These are phyloP conservation scores for Westerdykella sp. DNA, from an alignment of 2,329 filamentous ascomycete species.

Conservation along the genomic window DNA sequence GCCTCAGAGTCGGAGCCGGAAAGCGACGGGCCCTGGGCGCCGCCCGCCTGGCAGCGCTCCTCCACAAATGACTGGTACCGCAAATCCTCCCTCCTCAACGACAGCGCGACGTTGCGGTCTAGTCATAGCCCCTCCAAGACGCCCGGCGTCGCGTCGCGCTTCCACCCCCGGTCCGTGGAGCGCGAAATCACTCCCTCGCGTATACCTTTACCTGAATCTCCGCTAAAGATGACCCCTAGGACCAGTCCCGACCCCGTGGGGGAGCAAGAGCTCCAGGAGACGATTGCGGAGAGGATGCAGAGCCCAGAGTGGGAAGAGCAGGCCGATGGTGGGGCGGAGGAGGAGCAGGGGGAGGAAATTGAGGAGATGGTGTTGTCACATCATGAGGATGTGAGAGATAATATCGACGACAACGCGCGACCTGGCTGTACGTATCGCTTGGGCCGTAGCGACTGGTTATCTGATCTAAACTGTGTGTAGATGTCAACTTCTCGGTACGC, in stretches of 20 bases:
- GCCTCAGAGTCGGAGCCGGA: slow-evolving; percentile 42
- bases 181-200: slow-evolving; percentile 50
- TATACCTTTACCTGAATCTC: slow-evolving; percentile 56
- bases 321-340: slow-evolving; percentile 13
- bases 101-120: slow-evolving; percentile 23
- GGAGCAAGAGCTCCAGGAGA: slow-evolving; percentile 22
- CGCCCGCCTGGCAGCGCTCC: slow-evolving; percentile 55
- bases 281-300: slow-evolving; percentile 33
- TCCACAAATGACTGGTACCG: slow-evolving; percentile 55
- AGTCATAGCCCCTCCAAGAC: slow-evolving; percentile 45
- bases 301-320: slow-evolving; percentile 24
- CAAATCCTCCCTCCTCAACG: slow-evolving; percentile 34
- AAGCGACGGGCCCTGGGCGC: slow-evolving; percentile 54
- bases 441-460: background rate
- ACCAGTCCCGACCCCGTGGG: slow-evolving; percentile 45
- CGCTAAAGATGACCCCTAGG: slow-evolving; percentile 50
- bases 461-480: slow-evolving; percentile 43
- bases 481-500: slow-evolving; percentile 80
- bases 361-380: slow-evolving; percentile 22
- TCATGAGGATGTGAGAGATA: slow-evolving; percentile 18
- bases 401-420: slow-evolving; percentile 6
- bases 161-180: slow-evolving; percentile 50
- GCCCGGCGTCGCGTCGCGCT: slow-evolving; percentile 51
- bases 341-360: slow-evolving; percentile 2
- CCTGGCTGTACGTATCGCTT: slow-evolving; percentile 27